Evolutionary conservation across 805 yeast genomes (phyloP).

Genomic region (Yamadazyma akitaensis): DNA sequence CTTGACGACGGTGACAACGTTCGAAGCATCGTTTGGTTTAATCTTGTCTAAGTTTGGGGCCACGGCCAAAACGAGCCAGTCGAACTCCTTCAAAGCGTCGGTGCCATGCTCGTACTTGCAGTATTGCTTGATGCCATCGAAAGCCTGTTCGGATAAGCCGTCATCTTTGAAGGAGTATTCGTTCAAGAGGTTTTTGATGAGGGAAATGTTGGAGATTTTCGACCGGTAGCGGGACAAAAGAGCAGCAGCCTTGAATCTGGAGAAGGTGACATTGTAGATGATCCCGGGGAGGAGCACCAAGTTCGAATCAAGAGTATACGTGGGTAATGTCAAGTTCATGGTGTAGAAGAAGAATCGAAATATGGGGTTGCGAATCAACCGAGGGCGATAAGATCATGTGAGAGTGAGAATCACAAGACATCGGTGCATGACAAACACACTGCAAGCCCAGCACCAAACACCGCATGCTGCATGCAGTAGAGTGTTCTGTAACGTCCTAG

Average conservation of each 20-base stretch:
- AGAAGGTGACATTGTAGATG: constrained; percentile 54
- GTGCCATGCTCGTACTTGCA: constrained; percentile 14
- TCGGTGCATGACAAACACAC: too few species aligned
- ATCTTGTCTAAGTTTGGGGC: constrained; percentile 31
- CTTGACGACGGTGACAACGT: constrained; percentile 42
- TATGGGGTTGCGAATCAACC: constrained; percentile 5
- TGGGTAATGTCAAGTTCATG: constrained; percentile 26
- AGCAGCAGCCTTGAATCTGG: constrained; percentile 44
- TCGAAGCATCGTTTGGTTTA: constrained; percentile 16
- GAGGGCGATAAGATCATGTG: constrained; percentile 7
- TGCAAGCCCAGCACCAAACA: too few species aligned
- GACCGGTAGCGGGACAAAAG: constrained; percentile 42
- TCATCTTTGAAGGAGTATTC: constrained; percentile 33
- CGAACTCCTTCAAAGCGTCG: constrained; percentile 22
- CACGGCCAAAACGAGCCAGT: constrained; percentile 38
- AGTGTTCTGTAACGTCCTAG: too few species aligned
- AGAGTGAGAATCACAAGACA: background rate
- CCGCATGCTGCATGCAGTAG: too few species aligned
- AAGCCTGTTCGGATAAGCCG: constrained; percentile 28
- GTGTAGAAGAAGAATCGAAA: background rate
- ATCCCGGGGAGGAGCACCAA: constrained; percentile 60
- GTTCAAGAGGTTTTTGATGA: constrained; percentile 28
- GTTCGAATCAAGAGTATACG: constrained; percentile 40
- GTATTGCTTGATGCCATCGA: constrained; percentile 27
- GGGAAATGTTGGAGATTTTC: constrained; percentile 23